These are phyloP conservation scores for Fagopyrum homotropicum DNA, from an alignment of 148 eudicot species.

Conservation along the genomic window DNA sequence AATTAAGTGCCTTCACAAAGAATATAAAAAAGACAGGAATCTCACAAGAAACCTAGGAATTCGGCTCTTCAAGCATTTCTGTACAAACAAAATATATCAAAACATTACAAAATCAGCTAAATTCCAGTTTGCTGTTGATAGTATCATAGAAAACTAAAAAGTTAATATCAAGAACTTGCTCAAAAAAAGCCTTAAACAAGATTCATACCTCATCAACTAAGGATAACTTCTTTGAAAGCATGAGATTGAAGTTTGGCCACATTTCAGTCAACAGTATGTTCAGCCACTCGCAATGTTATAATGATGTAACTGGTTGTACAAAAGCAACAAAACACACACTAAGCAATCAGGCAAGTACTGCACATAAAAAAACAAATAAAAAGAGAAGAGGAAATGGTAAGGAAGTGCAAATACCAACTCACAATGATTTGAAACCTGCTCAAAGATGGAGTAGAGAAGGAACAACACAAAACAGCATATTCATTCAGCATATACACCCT, in stretches of 20 bases:
- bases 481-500: conserved; percentile 58
- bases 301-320: conserved; percentile 61
- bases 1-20: not conserved
- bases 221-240: conserved; percentile 61
- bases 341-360: not conserved
- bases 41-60: conserved; percentile 79
- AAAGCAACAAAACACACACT: not conserved
- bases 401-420: conserved; percentile 53
- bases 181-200: conserved; percentile 4
- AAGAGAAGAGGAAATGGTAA: not conserved
- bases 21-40: not conserved
- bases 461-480: conserved; percentile 43
- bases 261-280: conserved; percentile 63
- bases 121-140: not conserved
- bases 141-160: no score
- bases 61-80: conserved; percentile 81
- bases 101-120: not conserved
- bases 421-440: conserved; percentile 72
- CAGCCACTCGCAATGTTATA: conserved; percentile 95
- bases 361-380: not conserved
- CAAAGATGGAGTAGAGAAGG: conserved; percentile 67
- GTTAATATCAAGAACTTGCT: not conserved
- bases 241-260: conserved; percentile 76
- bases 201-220: conserved; percentile 67
- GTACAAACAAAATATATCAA: conserved; percentile 22